These are phyloP conservation scores for Ogataea pini DNA, from an alignment of 805 yeast species.

Conservation along the genomic window DNA sequence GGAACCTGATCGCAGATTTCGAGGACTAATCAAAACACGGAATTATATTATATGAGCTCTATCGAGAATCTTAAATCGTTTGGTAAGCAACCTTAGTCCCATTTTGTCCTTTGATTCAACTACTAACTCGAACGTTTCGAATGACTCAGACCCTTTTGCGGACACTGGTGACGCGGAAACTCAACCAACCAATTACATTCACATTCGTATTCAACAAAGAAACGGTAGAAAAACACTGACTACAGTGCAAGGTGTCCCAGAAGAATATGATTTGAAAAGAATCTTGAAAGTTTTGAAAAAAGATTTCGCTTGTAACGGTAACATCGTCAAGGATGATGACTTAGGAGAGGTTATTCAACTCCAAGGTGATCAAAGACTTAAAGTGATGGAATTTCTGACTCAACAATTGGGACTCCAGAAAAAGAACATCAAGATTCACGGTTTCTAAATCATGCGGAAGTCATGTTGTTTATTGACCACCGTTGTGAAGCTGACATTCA, in stretches of 20 bases:
- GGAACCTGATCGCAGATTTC: too few relatives aligned
- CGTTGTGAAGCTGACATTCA: too few relatives aligned
- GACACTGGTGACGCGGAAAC: constrained; percentile 99
- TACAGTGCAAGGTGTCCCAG: constrained; percentile 96
- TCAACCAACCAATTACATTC: constrained; percentile 93
- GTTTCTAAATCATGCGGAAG: constrained; percentile 58
- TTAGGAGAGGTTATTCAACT: constrained; percentile 96
- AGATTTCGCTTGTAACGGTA: constrained; percentile 98
- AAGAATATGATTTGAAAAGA: constrained; percentile 91
- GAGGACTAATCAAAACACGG: too few relatives aligned
- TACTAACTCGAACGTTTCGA: neutral
- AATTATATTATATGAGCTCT: constrained; percentile 64
- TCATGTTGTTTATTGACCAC: neutral
- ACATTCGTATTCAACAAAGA: constrained; percentile 98
- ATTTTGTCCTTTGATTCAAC: neutral
- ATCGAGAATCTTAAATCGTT: constrained; percentile 86
- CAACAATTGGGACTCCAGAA: constrained; percentile 85
- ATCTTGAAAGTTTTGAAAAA: constrained; percentile 92
- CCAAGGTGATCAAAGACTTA: constrained; percentile 98
- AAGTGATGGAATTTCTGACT: constrained; percentile 90
- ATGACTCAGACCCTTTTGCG: constrained; percentile 90
- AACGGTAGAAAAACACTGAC: constrained; percentile 98
- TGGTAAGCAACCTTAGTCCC: constrained; percentile 41
- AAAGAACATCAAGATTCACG: constrained; percentile 97
- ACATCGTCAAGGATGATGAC: constrained; percentile 93